Base-by-base conservation (phyloP, 495 filamentous ascomycete genomes). In the Penicillium herquei region DNA sequence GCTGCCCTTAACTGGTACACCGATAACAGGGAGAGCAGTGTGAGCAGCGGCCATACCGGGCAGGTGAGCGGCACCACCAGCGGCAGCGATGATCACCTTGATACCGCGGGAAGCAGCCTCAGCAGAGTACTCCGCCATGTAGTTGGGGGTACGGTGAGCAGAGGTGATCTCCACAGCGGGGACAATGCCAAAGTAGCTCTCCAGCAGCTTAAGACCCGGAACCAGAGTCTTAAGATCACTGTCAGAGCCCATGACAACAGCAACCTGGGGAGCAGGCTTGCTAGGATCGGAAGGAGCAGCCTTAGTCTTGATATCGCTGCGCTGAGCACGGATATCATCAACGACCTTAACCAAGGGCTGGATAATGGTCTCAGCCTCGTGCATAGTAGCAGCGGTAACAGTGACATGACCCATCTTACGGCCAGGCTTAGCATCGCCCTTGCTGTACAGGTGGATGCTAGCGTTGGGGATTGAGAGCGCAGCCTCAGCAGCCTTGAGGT, bases 361-460 rank as follows among this genome's bases (percentile, higher is more conserved):
- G 37, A 92, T 86, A n/a, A 83, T 72, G 13, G 77, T 71, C 68
- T 92, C 84, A n/a, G 90, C 86, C 58, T 89, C 81, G 37, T 78
- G 70, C 73, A 95, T 88, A 1, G 84, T 84, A 3, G 81, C 74
- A 2, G 82, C 83, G 7, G 87, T 82, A 11, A 96, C 65, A 11
- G 92, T 97, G 54, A 98, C 79, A 63, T 98, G 94, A 10, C 94
- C 94, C 79, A 98, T 98, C 68, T 98, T 98, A 39, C 94, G 84
- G 32, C 89, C 90, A 3, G 87, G 89, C 58, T 89, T 87, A 14
- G 91, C 86, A 44, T 82, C 86, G 16, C 83, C 84, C 76, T 98
- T 98, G 58, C 90, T 91, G 76, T 98, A 98, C 21, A 97, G 82
- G 71, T 98, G 92, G 34, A 96, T 79, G 40, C 72, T 83, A 49